Evolutionary conservation across 2,329 filamentous ascomycete species (phyloP).

Genomic region (Helotiales sp.): DNA sequence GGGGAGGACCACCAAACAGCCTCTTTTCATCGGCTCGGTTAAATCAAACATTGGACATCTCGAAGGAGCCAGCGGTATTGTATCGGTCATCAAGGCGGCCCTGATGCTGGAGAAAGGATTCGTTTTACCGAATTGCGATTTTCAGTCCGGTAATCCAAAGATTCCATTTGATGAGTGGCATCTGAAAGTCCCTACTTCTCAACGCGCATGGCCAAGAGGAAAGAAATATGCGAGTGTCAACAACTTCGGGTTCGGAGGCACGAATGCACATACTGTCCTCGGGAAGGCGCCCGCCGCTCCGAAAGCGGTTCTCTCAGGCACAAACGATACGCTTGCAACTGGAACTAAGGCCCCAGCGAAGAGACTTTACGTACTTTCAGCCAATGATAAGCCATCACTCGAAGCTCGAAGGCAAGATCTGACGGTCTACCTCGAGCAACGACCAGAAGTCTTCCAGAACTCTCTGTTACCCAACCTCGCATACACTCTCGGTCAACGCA

Average conservation of each 20-base stretch:
- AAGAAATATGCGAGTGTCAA: conserved; percentile 55
- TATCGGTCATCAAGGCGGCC: conserved; percentile 48
- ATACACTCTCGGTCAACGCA: conserved; percentile 38
- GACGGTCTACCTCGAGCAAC: conserved; percentile 34
- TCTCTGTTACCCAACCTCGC: conserved; percentile 35
- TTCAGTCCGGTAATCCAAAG: conserved; percentile 46
- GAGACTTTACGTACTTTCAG: conserved; percentile 35
- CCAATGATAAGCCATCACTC: conserved; percentile 33
- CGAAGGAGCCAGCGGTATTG: conserved; percentile 48
- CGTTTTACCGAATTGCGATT: conserved; percentile 51
- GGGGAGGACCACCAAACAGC: conserved; percentile 26
- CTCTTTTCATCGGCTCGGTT: conserved; percentile 38
- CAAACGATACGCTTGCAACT: conserved; percentile 28
- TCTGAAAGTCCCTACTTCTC: conserved; percentile 38
- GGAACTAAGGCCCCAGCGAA: conserved; percentile 23
- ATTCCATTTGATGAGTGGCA: conserved; percentile 46
- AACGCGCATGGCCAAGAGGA: conserved; percentile 36
- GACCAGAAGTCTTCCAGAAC: conserved; percentile 35
- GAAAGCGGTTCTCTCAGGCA: conserved; percentile 10
- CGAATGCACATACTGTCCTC: conserved; percentile 47
- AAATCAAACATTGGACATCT: conserved; percentile 45
- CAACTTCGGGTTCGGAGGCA: conserved; percentile 43
- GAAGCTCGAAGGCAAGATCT: conserved; percentile 31
- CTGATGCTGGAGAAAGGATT: conserved; percentile 51
- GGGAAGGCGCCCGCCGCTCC: conserved; percentile 17